These are phyloP conservation scores for Aspergillus fumigatiaffinis DNA, from an alignment of 2,329 filamentous ascomycete genomes.

Conservation along the genomic window DNA sequence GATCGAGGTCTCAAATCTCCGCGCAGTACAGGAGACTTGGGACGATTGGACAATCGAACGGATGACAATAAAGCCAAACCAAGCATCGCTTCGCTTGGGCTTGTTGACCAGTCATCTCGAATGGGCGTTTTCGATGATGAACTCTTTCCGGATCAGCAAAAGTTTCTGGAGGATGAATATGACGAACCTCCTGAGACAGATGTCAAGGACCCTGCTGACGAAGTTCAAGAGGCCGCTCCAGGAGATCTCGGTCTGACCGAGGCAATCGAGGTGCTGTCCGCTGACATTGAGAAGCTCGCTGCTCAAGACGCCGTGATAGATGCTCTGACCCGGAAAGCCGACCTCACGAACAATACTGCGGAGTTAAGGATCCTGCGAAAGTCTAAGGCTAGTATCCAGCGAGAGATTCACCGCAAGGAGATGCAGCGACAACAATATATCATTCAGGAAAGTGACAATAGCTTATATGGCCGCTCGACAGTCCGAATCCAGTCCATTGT, in stretches of 20 bases:
- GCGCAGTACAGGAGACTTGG: conserved; percentile 59
- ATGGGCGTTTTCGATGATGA: conserved; percentile 96
- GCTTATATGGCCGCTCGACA: conserved; percentile 84
- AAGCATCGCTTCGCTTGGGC: conserved; percentile 83
- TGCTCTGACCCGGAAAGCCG: conserved; percentile 86
- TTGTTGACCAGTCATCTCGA: conserved; percentile 81
- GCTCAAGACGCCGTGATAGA: conserved; percentile 90
- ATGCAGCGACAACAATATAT: conserved; percentile 96
- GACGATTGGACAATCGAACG: conserved; percentile 41
- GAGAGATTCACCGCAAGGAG: conserved; percentile 90
- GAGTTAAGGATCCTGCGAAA: conserved; percentile 90
- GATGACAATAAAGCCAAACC: conserved; percentile 60
- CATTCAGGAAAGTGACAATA: conserved; percentile 96
- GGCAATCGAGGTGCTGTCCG: conserved; percentile 81
- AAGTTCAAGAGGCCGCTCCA: conserved; percentile 89
- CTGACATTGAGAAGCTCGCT: conserved; percentile 82
- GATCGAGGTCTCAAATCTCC: conserved; percentile 55
- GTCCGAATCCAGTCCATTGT: conserved; percentile 90
- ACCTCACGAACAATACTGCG: conserved; percentile 93
- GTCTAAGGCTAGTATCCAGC: conserved; percentile 85
- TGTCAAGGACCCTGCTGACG: conserved; percentile 65
- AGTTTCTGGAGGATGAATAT: conserved; percentile 78
- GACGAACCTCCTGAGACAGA: conserved; percentile 63
- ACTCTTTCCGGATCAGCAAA: conserved; percentile 79
- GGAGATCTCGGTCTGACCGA: conserved; percentile 91